These are phyloP conservation scores for Mentha longifolia DNA, from an alignment of 257 asterid species.

Conservation along the genomic window DNA sequence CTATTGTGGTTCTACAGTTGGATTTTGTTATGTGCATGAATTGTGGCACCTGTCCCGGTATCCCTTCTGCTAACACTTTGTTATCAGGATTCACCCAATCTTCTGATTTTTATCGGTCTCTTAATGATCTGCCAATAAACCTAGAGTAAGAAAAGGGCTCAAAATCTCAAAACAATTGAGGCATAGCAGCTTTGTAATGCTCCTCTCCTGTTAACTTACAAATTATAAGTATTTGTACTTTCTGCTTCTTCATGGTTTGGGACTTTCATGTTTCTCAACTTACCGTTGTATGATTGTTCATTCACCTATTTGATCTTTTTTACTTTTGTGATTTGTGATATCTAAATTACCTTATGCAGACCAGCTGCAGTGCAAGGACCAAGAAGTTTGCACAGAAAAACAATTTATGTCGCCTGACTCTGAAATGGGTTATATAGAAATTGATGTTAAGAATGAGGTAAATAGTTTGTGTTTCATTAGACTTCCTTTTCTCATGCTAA, in stretches of 20 bases:
- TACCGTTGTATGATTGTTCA: slow-evolving; percentile 13
- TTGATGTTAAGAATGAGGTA: slow-evolving; percentile 59
- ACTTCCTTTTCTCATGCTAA: slow-evolving; percentile 6
- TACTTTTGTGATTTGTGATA: slow-evolving; percentile 16
- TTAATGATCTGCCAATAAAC: slow-evolving; percentile 1
- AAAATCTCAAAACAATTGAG: slow-evolving; percentile 19
- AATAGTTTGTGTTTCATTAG: slow-evolving; percentile 16
- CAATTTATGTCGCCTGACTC: slow-evolving; percentile 36
- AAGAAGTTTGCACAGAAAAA: slow-evolving; percentile 41
- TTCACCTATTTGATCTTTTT: not conserved
- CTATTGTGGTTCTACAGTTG: slow-evolving; percentile 14
- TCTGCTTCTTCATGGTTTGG: slow-evolving; percentile 6
- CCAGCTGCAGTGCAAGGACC: slow-evolving; percentile 36
- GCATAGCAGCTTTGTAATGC: slow-evolving; percentile 20
- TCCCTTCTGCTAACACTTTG: no score
- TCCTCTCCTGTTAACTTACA: slow-evolving; percentile 14
- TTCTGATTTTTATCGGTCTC: not conserved
- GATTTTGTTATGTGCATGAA: slow-evolving; percentile 1
- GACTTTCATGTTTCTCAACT: slow-evolving; percentile 11
- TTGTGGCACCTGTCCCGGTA: not conserved
- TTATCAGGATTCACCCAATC: not conserved
- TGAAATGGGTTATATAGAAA: slow-evolving; percentile 40
- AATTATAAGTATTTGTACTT: not conserved
- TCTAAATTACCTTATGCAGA: slow-evolving; percentile 41
- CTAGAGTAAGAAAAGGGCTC: slow-evolving; percentile 24